A percentile compares a stretch with the other conserved stretches of the same genome.
Conservation (phyloP, 441 rosid species). For the Pelargonium myrrhifolium region DNA sequence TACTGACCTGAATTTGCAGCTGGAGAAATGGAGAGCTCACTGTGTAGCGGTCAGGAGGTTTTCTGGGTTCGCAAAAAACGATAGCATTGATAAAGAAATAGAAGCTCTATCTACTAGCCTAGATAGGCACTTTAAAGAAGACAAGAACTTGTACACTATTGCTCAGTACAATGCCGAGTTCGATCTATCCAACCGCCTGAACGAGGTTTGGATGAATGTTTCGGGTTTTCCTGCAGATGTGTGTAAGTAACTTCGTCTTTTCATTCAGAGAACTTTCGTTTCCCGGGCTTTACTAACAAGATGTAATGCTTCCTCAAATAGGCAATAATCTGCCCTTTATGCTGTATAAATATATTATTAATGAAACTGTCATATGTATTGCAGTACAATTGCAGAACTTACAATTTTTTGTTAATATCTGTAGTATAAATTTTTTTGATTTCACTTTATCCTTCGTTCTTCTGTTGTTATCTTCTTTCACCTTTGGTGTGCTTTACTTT, state of each 20-base stretch:
- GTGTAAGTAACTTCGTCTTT: not conserved
- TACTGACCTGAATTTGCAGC: slow-evolving; percentile 35
- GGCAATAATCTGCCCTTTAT: not conserved
- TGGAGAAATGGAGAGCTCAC: slow-evolving; percentile 28
- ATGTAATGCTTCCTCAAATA: not conserved
- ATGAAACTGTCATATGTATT: not conserved
- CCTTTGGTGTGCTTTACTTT: not conserved
- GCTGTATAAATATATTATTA: not conserved
- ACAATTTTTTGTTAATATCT: not conserved
- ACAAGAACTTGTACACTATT: slow-evolving; percentile 19
- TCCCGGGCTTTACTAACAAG: too few species aligned
- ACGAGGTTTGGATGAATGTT: slow-evolving; percentile 47
- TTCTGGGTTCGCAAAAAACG: slow-evolving; percentile 41
- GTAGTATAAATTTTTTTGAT: not conserved
- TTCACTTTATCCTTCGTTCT: not conserved
- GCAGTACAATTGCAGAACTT: not conserved
- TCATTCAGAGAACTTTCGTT: not conserved
- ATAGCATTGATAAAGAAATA: slow-evolving; percentile 25
- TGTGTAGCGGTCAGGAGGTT: slow-evolving; percentile 39
- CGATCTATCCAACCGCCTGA: slow-evolving; percentile 27
- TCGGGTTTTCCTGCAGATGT: slow-evolving; percentile 19
- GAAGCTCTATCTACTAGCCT: slow-evolving; percentile 33
- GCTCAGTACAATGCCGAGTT: slow-evolving; percentile 44
- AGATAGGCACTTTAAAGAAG: not conserved
- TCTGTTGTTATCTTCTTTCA: not conserved